Percentiles rank a stretch among this genome's conserved stretches.
Evolutionary conservation across 306 rosid species (phyloP).

Genomic region (Quercus parvula): DNA sequence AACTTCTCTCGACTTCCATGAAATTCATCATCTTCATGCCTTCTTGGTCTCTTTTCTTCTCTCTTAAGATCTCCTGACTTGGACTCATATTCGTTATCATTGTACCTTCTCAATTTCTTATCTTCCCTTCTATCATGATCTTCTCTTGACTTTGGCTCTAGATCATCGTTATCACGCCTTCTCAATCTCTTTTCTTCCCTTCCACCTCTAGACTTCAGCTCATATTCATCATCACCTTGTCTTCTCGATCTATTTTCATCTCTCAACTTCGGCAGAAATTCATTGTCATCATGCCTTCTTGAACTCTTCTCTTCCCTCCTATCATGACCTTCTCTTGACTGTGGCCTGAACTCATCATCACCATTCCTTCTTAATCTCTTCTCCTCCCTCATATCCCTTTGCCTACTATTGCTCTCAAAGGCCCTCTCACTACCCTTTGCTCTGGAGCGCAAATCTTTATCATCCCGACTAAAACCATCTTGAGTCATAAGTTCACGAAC

Average conservation of each 20-base stretch:
- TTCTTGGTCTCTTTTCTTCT: constrained; percentile 49
- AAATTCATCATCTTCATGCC: constrained; percentile 31
- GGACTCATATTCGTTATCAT: constrained; percentile 8
- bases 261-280: constrained; percentile 10
- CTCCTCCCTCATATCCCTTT: constrained; percentile 40
- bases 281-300: constrained; percentile 15
- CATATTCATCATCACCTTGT: constrained; percentile 30
- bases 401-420: constrained; percentile 33
- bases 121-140: constrained; percentile 49
- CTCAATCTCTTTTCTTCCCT: constrained; percentile 47
- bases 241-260: constrained; percentile 49
- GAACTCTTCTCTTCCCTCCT: constrained; percentile 47
- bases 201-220: constrained; percentile 38
- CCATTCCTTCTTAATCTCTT: constrained; percentile 23
- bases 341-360: constrained; percentile 41
- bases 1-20: constrained; percentile 39
- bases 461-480: constrained; percentile 19
- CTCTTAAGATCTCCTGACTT: constrained; percentile 28
- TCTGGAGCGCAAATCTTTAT: constrained; percentile 28
- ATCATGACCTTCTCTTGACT: constrained; percentile 53
- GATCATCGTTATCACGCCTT: constrained; percentile 34
- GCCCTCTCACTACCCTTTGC: constrained; percentile 27
- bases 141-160: constrained; percentile 42
- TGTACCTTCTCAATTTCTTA: constrained; percentile 31
- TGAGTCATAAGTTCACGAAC: constrained; percentile 25